phyloP scores from a whole-genome alignment of 1,284 basidiomycete genomes.

The Phylloporus gajari region DNA sequence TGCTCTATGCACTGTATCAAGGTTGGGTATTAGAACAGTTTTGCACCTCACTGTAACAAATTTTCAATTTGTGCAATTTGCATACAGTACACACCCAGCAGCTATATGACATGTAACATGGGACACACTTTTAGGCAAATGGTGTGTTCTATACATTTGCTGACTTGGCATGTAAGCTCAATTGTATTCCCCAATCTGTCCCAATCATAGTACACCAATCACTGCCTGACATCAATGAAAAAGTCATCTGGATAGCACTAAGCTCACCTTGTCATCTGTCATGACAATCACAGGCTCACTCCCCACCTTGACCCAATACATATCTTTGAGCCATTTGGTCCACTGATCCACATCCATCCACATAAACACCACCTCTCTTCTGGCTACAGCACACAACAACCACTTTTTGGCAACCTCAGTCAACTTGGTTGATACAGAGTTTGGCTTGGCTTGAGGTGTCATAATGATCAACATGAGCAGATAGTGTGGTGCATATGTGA shows the following conservation, averaged over 20 bases:
- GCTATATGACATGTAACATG: too few species aligned
- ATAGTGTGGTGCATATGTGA: constrained; percentile 81
- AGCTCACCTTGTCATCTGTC: constrained; percentile 79
- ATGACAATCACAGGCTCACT: constrained; percentile 74
- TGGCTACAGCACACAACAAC: constrained; percentile 53
- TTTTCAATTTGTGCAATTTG: too few species aligned
- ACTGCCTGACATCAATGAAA: constrained; percentile 44
- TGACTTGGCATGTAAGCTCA: too few species aligned
- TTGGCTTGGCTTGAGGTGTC: constrained; percentile 50
- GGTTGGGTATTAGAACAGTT: too few species aligned
- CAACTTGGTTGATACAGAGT: constrained; percentile 59
- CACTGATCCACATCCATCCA: constrained; percentile 81
- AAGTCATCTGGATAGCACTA: too few species aligned
- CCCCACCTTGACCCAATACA: constrained; percentile 72
- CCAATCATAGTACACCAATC: constrained; percentile 73
- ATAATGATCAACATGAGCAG: constrained; percentile 84
- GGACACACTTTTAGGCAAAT: too few species aligned
- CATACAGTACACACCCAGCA: too few species aligned
- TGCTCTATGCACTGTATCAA: too few species aligned
- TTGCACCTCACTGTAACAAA: too few species aligned
- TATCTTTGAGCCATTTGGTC: constrained; percentile 87
- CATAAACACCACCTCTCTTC: too few species aligned
- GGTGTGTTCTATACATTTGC: too few species aligned
- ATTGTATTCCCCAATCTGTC: constrained; percentile 65
- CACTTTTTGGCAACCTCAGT: constrained; percentile 71